A percentile compares a stretch with the other conserved stretches of the same genome.
phyloP scores from a whole-genome alignment of 176 grass and related monocot genomes.

The Aegilops bicornis region DNA sequence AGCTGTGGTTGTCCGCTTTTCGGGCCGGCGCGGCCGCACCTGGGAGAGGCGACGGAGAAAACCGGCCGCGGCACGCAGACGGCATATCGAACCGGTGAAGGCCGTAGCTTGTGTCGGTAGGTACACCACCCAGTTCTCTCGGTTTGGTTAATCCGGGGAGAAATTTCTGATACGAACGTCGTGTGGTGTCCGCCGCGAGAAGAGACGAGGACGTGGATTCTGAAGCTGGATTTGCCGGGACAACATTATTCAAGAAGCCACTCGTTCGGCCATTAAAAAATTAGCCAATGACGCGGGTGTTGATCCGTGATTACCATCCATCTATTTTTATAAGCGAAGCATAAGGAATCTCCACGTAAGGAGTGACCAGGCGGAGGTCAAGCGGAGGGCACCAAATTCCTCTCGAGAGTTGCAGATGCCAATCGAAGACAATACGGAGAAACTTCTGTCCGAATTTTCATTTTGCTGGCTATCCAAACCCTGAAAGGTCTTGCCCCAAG shows the following conservation, averaged over 20 bases:
- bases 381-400: background rate
- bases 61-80: background rate
- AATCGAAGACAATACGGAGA: background rate
- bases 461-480: background rate
- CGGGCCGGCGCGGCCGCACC: background rate
- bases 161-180: background rate
- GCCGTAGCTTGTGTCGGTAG: background rate
- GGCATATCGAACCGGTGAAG: background rate
- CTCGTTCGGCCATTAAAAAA: background rate
- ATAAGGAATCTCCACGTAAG: conserved; percentile 18
- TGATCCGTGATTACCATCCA: background rate
- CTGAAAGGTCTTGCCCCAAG: background rate
- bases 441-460: background rate
- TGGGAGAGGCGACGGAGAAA: conserved; percentile 8
- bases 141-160: background rate
- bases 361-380: background rate
- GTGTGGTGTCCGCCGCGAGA: background rate
- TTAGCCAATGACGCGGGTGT: background rate
- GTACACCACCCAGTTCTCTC: background rate
- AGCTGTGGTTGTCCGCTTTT: background rate
- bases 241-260: background rate
- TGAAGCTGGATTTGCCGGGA: background rate
- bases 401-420: background rate
- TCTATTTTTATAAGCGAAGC: background rate
- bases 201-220: background rate